Base-by-base conservation (phyloP, 352 stramenopile genomes). In the Aphanomyces stellatus region DNA sequence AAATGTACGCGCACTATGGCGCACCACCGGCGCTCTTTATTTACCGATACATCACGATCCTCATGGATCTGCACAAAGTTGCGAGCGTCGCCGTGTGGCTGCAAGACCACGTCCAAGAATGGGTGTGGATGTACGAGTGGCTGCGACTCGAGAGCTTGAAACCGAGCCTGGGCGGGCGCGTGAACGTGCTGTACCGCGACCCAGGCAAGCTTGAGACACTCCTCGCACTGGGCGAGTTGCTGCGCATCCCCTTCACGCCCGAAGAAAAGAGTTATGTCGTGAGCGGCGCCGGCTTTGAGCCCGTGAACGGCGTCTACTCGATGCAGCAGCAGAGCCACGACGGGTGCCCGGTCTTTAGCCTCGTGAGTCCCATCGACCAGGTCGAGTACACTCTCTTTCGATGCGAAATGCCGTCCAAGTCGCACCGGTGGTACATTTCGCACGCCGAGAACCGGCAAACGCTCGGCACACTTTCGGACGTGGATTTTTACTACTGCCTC, bases 391-490 rank as follows among this genome's bases (percentile, higher is more conserved):
- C 94, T 19, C 76, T 99, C 17, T 98, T 98, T 76, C 90, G 94
- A n/a, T 99, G 96, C 73, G 96, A 88, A 55, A 99, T 99, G 96
- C 88, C 96, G 13, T 98, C 90, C 69, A 97, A 98, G 67, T 87
- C 97, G 41, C 96, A 97, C 64, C 97, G 96, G 73, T 99, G 96
- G 96, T 99, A 99, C 76, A 96, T 99, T 61, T 98, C 91, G 51
- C 96, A 98, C 74, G 97, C 96, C 25, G 81, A 84, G 5, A 91
- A 95, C 80, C 90, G 89, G 67, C 91, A 77, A 43, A 71, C 91
- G 28, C 76, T 93, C 30, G 87, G 87, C 33, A 95, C 87, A 22
- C 82, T 90, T 72, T 89, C 82, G 31, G 87, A 95, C 64, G 87
- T 92, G 60, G 87, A 95, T 56, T 95, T 83, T 62, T 95, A 95